Evolutionary conservation across 1,139 yeast species (phyloP).

Genomic region (Wickerhamiella pararugosa): DNA sequence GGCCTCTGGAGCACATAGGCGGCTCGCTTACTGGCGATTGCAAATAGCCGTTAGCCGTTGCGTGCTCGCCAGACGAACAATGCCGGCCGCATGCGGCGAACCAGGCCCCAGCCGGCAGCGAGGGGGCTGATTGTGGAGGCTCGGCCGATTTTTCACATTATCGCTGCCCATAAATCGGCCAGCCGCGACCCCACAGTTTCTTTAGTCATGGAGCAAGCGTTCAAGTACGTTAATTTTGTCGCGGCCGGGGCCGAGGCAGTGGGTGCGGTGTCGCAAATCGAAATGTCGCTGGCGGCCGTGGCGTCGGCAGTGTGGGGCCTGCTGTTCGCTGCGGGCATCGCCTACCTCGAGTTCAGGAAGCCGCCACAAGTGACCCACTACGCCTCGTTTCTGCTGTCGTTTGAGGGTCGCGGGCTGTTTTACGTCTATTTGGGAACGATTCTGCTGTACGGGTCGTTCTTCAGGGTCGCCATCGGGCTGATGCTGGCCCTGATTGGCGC

Average conservation of each 20-base stretch:
- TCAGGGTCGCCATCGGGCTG: constrained; percentile 41
- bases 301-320: constrained; percentile 62
- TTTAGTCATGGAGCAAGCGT: constrained; percentile 31
- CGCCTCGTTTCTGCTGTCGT: constrained; percentile 70
- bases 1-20: too few species aligned
- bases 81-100: too few species aligned
- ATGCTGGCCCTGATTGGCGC: constrained; percentile 45
- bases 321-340: constrained; percentile 54
- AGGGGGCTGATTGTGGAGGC: too few species aligned
- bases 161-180: too few species aligned
- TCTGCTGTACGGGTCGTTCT: constrained; percentile 42
- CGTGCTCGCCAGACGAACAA: too few species aligned
- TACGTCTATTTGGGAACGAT: constrained; percentile 54
- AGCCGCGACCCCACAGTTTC: neutral
- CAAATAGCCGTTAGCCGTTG: too few species aligned
- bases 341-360: constrained; percentile 29
- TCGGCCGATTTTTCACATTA: too few species aligned
- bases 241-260: constrained; percentile 44
- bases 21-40: too few species aligned
- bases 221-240: constrained; percentile 47
- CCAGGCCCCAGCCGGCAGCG: too few species aligned
- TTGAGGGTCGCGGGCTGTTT: constrained; percentile 68
- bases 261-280: constrained; percentile 46
- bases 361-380: constrained; percentile 48
- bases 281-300: constrained; percentile 38